Percentiles rank a stretch among this genome's conserved stretches.
Evolutionary conservation across 495 filamentous ascomycete species (phyloP).

Genomic region (Penicillium ucsense): DNA sequence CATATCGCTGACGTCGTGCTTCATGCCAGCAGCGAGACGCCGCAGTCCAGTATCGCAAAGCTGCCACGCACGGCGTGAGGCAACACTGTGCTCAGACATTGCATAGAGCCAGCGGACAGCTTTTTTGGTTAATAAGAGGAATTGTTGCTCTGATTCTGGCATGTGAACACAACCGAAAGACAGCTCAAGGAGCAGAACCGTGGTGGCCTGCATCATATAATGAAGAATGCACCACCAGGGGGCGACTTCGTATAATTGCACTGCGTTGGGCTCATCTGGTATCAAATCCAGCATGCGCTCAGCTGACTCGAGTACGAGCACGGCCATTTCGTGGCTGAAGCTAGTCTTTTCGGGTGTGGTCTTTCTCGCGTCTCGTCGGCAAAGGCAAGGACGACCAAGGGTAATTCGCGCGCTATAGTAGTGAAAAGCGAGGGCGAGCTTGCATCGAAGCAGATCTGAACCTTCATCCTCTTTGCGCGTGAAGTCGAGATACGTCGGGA

Average conservation of each 20-base stretch:
- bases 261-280: conserved; percentile 34
- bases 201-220: conserved; percentile 53
- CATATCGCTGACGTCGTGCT: conserved; percentile 31
- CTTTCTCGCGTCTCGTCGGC: conserved; percentile 40
- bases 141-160: conserved; percentile 37
- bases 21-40: conserved; percentile 32
- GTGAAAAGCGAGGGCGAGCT: conserved; percentile 41
- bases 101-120: conserved; percentile 43
- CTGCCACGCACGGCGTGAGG: conserved; percentile 47
- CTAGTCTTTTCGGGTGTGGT: conserved; percentile 14
- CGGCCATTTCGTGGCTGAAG: conserved; percentile 49
- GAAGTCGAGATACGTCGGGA: conserved; percentile 44
- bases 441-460: conserved; percentile 13
- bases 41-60: conserved; percentile 41
- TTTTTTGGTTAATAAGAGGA: conserved; percentile 43
- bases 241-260: conserved; percentile 42
- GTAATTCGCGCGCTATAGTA: conserved; percentile 49
- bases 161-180: conserved; percentile 47
- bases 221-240: conserved; percentile 63
- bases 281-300: conserved; percentile 43
- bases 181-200: conserved; percentile 52
- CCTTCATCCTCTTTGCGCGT: conserved; percentile 20
- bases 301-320: conserved; percentile 46
- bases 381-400: conserved; percentile 51
- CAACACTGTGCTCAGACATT: conserved; percentile 45